Evolutionary conservation across 306 rosid genomes (phyloP).

Genomic region (Prunus mume): DNA sequence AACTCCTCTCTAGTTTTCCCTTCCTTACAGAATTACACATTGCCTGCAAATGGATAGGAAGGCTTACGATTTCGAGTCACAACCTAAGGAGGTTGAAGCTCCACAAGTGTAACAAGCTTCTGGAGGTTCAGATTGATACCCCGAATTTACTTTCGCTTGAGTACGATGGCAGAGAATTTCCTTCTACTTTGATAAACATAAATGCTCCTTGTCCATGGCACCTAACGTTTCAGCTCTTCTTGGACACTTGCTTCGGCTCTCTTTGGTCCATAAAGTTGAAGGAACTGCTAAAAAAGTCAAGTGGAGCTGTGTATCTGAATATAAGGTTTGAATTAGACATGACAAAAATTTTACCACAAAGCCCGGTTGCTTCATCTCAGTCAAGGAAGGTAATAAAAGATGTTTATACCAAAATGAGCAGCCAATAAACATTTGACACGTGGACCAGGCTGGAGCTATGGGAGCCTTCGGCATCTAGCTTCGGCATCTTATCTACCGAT

Average conservation of each 20-base stretch:
- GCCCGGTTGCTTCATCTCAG: no score
- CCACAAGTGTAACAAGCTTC: not conserved
- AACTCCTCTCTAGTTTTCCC: no score
- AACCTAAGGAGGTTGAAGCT: not conserved
- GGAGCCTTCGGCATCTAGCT: no score
- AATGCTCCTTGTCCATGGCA: not conserved
- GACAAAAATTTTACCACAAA: no score
- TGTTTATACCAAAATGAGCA: no score
- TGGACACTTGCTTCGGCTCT: not conserved
- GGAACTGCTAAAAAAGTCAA: not conserved
- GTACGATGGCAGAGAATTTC: not conserved
- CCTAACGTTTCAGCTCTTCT: not conserved
- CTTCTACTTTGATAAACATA: no score
- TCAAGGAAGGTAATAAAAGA: no score
- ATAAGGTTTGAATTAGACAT: not conserved
- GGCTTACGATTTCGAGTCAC: not conserved
- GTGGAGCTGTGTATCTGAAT: not conserved
- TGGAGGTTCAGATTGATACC: not conserved
- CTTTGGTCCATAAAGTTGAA: not conserved
- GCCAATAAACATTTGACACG: no score
- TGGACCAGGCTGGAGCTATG: no score
- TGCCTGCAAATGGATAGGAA: not conserved
- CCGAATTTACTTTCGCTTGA: not conserved
- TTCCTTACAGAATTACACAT: no score
- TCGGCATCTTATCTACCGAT: no score